phyloP scores from a whole-genome alignment of 164 flowering plant genomes.

The Kingdonia uniflora region DNA sequence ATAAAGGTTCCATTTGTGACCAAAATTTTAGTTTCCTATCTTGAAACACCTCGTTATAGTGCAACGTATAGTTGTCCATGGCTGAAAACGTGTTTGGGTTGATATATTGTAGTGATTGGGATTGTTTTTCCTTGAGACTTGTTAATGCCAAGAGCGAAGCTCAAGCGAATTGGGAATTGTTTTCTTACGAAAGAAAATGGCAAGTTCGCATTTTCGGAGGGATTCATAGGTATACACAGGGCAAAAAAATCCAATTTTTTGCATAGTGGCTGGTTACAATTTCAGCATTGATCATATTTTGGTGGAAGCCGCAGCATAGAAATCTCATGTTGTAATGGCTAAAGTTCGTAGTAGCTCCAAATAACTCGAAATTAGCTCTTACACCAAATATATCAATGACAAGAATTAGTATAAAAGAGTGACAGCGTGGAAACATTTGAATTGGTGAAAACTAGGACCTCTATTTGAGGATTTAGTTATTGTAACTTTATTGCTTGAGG shows the following conservation, averaged over 20 bases:
- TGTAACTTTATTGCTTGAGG: no score
- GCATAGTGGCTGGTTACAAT: not conserved
- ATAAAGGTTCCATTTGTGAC: not conserved
- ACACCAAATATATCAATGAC: no score
- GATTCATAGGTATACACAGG: not conserved
- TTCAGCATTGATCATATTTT: not conserved
- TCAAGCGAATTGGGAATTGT: not conserved
- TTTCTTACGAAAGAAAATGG: not conserved
- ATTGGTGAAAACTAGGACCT: no score
- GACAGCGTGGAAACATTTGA: no score
- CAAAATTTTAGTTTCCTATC: not conserved
- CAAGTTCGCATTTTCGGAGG: not conserved
- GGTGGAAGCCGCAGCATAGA: no score
- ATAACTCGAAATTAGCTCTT: no score
- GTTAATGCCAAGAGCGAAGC: not conserved
- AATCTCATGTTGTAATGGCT: no score
- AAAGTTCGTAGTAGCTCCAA: no score
- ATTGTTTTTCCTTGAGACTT: slow-evolving; percentile 1
- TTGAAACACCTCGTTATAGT: not conserved
- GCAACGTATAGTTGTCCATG: slow-evolving; percentile 1
- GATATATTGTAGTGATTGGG: not conserved
- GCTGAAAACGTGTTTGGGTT: not conserved
- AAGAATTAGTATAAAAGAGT: no score
- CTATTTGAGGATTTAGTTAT: no score
- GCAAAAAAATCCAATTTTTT: not conserved